These are phyloP conservation scores for Alternaria panax DNA, from an alignment of 2,329 filamentous ascomycete species.

Conservation along the genomic window DNA sequence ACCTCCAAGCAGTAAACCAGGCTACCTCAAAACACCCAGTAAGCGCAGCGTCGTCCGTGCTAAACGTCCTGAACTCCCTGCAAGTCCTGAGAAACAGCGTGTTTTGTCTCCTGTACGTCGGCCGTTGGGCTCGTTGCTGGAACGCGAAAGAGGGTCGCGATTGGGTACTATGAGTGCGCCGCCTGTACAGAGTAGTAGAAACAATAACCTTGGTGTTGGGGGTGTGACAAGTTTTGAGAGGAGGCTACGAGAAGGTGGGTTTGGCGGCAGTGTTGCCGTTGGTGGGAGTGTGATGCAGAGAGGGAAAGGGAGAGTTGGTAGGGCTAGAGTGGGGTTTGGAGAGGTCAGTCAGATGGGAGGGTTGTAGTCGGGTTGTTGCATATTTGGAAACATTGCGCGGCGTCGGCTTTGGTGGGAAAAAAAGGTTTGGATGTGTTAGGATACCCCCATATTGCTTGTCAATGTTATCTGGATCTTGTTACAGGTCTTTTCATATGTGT, in stretches of 20 bases:
- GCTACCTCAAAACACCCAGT: conserved; percentile 58
- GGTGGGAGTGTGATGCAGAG: not conserved
- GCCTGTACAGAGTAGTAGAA: conserved; percentile 21
- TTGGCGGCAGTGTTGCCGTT: conserved; percentile 26
- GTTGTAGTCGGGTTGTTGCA: not conserved
- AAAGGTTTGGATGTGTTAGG: conserved; percentile 3
- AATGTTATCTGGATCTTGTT: not conserved
- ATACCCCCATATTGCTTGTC: conserved; percentile 9
- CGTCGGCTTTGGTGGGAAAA: not conserved
- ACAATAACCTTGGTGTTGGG: conserved; percentile 4
- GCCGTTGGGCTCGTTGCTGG: conserved; percentile 1
- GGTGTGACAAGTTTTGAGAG: conserved; percentile 45
- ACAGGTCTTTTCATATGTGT: not conserved
- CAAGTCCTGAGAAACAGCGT: conserved; percentile 34
- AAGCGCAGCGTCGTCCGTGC: conserved; percentile 48
- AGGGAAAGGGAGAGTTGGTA: not conserved
- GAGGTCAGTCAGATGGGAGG: conserved; percentile 16
- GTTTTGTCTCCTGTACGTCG: conserved; percentile 10
- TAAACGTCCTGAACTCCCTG: conserved; percentile 39
- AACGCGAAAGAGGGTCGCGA: conserved; percentile 16
- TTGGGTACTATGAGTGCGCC: conserved; percentile 40
- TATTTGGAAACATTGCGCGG: not conserved
- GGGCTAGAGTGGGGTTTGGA: conserved; percentile 9
- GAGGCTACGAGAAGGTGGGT: conserved; percentile 42
- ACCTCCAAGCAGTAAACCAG: conserved; percentile 29